Evolutionary conservation across 2,329 filamentous ascomycete species (phyloP), one percentile per base, ranked within the genome.

Genomic region (Aureobasidium sp.): DNA sequence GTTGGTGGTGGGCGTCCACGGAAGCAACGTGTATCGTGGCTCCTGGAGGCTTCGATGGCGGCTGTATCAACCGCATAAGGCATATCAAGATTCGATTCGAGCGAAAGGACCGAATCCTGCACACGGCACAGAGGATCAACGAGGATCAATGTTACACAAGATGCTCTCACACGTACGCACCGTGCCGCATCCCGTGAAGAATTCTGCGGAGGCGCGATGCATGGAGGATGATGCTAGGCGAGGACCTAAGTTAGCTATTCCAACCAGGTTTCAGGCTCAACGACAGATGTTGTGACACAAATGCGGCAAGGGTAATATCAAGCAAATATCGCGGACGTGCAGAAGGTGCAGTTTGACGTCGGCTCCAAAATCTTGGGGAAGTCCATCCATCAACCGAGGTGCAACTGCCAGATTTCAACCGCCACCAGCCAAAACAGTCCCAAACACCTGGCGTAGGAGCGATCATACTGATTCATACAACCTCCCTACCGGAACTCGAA

Each of bases 181-280:
- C 31, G 54, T 47, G 54, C 54, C 54, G 42, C 31, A 38, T 57
- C 35, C 55, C 55, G 55, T 59, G 55, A 59, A 59, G 55, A 50
- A 50, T n/a, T 42, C 17, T 59, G 45, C 8, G 45, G 33, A 59
- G 55, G 29, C 45, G 55, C 55, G 43, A n/a, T 59, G 55, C 55
- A 59, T 59, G 38, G 23, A 21, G 38, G 6, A 35, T 35, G 38
- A 49, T 42, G 55, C 33, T 57, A 46, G 31, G 54, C 42, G 54
- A 47, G 29, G 8, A 57, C 17, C 42, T 42, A n/a, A n/a, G n/a
- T n/a, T n/a, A 59, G 54, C 54, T 57, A 43, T 47, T 38, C 40
- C 54, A 57, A 57, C 55, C 55, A 42, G 45, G 55, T 40, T 59
- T 59, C 43, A 59, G 35, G 55, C 55, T 37, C 54, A n/a, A 13